A percentile compares a stretch with the other conserved stretches of the same genome.
Conservation (phyloP, 768 basidiomycete species). For the Ephemerocybe angulata region DNA sequence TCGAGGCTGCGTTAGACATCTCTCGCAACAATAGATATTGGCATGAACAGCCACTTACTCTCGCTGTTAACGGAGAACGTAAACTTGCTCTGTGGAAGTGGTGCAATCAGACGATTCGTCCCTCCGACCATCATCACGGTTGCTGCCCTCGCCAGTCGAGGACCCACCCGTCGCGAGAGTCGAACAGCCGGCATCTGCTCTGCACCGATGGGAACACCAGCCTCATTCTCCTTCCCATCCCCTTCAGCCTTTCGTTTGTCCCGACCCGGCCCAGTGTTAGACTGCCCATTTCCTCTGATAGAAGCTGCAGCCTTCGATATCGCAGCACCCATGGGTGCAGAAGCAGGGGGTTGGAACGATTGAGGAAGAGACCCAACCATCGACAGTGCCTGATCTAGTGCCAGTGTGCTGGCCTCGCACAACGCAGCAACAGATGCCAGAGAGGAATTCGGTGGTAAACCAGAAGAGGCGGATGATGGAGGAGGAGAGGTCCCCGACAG, state of each 20-base stretch:
- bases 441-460: too few relatives aligned
- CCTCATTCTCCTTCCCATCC: constrained; percentile 9
- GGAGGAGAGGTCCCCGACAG: constrained; percentile 31
- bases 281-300: too few relatives aligned
- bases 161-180: constrained; percentile 50
- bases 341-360: not conserved
- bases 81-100: constrained; percentile 54
- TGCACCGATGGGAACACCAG: constrained; percentile 12
- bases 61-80: constrained; percentile 58
- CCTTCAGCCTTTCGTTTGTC: too few relatives aligned
- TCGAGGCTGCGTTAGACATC: constrained; percentile 8
- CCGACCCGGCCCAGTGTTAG: too few relatives aligned
- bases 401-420: constrained; percentile 60
- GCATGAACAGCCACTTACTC: too few relatives aligned
- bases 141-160: constrained; percentile 45
- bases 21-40: too few relatives aligned
- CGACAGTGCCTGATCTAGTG: constrained; percentile 74
- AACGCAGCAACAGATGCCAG: too few relatives aligned
- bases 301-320: not conserved
- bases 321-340: not conserved
- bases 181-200: constrained; percentile 34
- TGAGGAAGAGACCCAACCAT: constrained; percentile 25
- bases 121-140: constrained; percentile 36
- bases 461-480: not conserved
- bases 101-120: constrained; percentile 40